These are phyloP conservation scores for Neophaeococcomyces mojaviensis DNA, from an alignment of 2,329 filamentous ascomycete species.

Conservation along the genomic window DNA sequence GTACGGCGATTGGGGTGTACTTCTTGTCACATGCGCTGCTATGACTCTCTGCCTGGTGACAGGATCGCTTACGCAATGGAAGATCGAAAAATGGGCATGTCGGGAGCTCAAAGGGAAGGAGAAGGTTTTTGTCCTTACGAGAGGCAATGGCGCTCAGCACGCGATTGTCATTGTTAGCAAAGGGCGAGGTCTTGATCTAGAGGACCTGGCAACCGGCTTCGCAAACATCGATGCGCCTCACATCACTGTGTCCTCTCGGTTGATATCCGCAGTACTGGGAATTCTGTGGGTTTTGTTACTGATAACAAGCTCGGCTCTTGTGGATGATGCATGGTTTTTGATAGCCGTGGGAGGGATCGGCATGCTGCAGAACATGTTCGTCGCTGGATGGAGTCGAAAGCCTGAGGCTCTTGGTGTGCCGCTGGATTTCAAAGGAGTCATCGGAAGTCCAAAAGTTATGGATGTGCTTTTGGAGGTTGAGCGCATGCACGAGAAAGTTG, in stretches of 20 bases:
- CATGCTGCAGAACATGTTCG: slow-evolving; percentile 32
- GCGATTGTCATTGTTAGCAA: slow-evolving; percentile 29
- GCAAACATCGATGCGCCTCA: slow-evolving; percentile 12
- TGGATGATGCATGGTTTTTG: slow-evolving; percentile 29
- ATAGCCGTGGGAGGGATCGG: slow-evolving; percentile 30
- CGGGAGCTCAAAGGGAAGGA: slow-evolving; percentile 18
- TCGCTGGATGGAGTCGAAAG: slow-evolving; percentile 25
- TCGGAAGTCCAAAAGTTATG: slow-evolving; percentile 27
- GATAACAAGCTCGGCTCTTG: slow-evolving; percentile 28
- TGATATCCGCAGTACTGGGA: slow-evolving; percentile 20
- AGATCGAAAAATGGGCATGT: slow-evolving; percentile 32
- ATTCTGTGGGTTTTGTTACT: slow-evolving; percentile 31
- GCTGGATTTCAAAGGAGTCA: slow-evolving; percentile 22
- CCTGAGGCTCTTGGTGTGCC: slow-evolving; percentile 26
- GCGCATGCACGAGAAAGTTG: slow-evolving; percentile 24
- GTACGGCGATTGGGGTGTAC: slow-evolving; percentile 28
- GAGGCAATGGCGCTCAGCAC: slow-evolving; percentile 32
- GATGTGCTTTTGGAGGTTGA: slow-evolving; percentile 25
- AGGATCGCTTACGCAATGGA: slow-evolving; percentile 34
- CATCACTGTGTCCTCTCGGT: slow-evolving; percentile 12
- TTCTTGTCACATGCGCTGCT: slow-evolving; percentile 30
- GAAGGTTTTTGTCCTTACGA: slow-evolving; percentile 25
- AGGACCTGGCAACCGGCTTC: slow-evolving; percentile 27
- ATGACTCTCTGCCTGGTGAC: slow-evolving; percentile 27
- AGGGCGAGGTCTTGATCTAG: slow-evolving; percentile 29